Evolutionary conservation across 106 monocot species (phyloP).

Genomic region (Dioscorea alata): DNA sequence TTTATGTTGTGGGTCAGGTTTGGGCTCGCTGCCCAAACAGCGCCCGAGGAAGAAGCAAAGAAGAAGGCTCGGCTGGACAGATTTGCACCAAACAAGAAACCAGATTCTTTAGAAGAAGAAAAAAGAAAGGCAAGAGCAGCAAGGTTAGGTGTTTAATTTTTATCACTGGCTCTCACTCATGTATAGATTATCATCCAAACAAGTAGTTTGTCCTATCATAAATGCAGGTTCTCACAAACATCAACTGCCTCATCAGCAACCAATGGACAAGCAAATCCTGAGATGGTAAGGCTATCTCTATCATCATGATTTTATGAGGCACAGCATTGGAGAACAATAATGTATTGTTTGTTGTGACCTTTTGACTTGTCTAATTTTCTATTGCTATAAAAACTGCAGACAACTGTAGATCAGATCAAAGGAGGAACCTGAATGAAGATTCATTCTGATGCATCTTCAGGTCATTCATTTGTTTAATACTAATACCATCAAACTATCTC

Average conservation of each 20-base stretch:
- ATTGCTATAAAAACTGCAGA: background rate
- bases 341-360: background rate
- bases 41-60: constrained; percentile 48
- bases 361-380: background rate
- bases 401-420: background rate
- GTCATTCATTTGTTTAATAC: background rate
- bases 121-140: constrained; percentile 72
- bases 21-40: constrained; percentile 20
- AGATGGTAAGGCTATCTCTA: constrained; percentile 23
- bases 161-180: background rate
- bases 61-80: constrained; percentile 63
- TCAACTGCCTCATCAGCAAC: constrained; percentile 18
- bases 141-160: constrained; percentile 28
- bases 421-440: background rate
- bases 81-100: constrained; percentile 35
- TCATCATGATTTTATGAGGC: background rate
- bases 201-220: no score
- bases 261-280: constrained; percentile 19
- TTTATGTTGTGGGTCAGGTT: constrained; percentile 27
- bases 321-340: background rate
- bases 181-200: background rate
- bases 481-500: background rate
- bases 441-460: background rate
- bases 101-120: constrained; percentile 45
- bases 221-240: constrained; percentile 30